Base-by-base conservation (phyloP, 208 protist species). In the Leishmania arabica region DNA sequence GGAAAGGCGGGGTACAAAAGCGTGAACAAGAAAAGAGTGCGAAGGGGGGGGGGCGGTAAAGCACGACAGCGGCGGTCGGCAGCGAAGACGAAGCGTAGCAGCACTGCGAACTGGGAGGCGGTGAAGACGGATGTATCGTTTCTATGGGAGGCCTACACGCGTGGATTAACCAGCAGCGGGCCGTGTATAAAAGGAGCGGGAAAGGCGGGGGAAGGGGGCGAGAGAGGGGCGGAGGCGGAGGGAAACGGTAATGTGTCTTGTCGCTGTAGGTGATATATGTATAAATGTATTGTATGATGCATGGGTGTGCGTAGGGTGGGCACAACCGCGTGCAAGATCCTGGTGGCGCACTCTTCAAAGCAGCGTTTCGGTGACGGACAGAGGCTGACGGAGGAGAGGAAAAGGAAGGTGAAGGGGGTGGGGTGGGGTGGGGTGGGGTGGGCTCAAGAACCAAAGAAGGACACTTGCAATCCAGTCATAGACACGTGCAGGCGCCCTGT, bases 221-320 rank as follows among this genome's bases (percentile, higher is more conserved):
- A 54, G 64, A 40, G 64, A 40, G 31, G 15, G n/a, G 8, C 64
- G 7, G 64, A 71, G 66, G 40, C 40, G 4, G n/a, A 24, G 15
- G 45, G 64, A 27, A 69, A 4, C 34, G 40, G 31, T n/a, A 47
- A 21, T 15, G 40, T n/a, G 40, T 49, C 34, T 42, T 71, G 66
- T 47, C 7, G 37, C 34, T 71, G 66, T 71, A 71, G 49, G 3
- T 11, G 62, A 19, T 40, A 31, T 68, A 21, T 64, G 13, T 68
- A 68, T 64, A 64, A n/a, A n/a, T 34, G 15, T 70, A 19, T 70
- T 70, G 65, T 70, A 8, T 70, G 27, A 70, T 51, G 70, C 13
- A 47, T 47, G 66, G 3, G 40, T 49, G 1, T 37, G 66, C 9
- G 66, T 71, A 27, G 19, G 65, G 66, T 17, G 66, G 34, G 54